Base-by-base conservation (phyloP, 2,329 filamentous ascomycete species). In the Epichloe gansuensis region DNA sequence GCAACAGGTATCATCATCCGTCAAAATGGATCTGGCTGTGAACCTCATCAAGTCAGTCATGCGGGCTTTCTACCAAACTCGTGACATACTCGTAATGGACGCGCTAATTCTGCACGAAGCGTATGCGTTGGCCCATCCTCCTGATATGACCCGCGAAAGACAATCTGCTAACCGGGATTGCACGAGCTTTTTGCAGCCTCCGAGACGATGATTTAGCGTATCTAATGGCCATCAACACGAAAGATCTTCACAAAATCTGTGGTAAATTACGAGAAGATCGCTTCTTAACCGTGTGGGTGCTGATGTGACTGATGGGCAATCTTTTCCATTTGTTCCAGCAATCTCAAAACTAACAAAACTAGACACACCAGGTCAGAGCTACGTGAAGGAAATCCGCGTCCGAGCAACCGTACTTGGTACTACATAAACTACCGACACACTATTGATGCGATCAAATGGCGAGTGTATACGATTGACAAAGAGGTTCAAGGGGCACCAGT, bases 381-480 rank as follows among this genome's bases (percentile, higher is more conserved):
- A 51, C 83, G 84, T 58, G 86, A 90, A 63, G 88, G 87, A 49
- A 87, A 89, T 54, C 84, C 86, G 53, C 84, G 89, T 50, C 85
- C 88, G 5, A 84, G 86, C 58, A 89, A 85, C 64, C 81, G 88
- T 61, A 95, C 91, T 56, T 98, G 95, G 76, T 98, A 95, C 72
- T 98, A 88, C 69, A 91, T 98, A 65, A 90, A 96, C 66, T 94
- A 94, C 63, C 88, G 93, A 54, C 86, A 88, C 53, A 89, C 91
- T 38, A 89, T 98, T 63, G 93, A 98, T 69, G 89, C 88, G 47
- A 94, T 95, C 70, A 98, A 98, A 68, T 98, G 87, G 78, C 85
- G 88, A 56, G 82, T 95, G 49, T 90, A 91, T 64, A 85, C 84
- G 52, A 81, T 97, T 59, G 89, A 90, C 59, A 90, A 91, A 65